Percentiles rank a stretch among this genome's conserved stretches.
phyloP scores from a whole-genome alignment of 352 stramenopile genomes.

The Pseudoperonospora humuli region DNA sequence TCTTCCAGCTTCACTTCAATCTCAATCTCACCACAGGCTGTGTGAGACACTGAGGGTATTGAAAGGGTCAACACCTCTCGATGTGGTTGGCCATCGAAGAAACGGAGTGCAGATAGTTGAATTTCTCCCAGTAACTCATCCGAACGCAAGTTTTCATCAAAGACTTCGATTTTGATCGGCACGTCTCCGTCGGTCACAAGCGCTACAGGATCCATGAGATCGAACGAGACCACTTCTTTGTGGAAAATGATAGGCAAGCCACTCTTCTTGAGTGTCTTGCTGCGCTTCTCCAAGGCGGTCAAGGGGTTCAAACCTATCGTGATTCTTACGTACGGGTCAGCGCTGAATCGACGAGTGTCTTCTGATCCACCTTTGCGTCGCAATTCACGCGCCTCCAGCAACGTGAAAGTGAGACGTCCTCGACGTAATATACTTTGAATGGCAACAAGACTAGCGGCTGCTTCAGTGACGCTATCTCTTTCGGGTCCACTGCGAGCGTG shows the following conservation, averaged over 20 bases:
- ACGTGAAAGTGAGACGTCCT: constrained; percentile 59
- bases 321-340: constrained; percentile 80
- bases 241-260: constrained; percentile 76
- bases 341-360: constrained; percentile 51
- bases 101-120: constrained; percentile 63
- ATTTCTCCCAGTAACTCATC: constrained; percentile 78
- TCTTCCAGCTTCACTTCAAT: constrained; percentile 69
- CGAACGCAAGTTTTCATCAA: constrained; percentile 81
- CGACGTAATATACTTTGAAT: constrained; percentile 54
- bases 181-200: constrained; percentile 70
- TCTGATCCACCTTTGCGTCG: constrained; percentile 48
- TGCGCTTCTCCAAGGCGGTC: constrained; percentile 62
- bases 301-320: constrained; percentile 68
- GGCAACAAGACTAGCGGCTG: constrained; percentile 9
- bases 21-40: constrained; percentile 46
- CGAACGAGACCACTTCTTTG: constrained; percentile 73
- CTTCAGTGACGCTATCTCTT: constrained; percentile 3
- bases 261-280: constrained; percentile 78
- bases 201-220: constrained; percentile 68
- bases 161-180: constrained; percentile 72
- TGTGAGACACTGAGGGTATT: constrained; percentile 20
- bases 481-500: not conserved
- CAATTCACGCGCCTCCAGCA: constrained; percentile 58
- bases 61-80: constrained; percentile 54
- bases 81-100: constrained; percentile 61